Base-by-base conservation (phyloP, 176 grass and related monocot species). In the Oryza meyeriana region DNA sequence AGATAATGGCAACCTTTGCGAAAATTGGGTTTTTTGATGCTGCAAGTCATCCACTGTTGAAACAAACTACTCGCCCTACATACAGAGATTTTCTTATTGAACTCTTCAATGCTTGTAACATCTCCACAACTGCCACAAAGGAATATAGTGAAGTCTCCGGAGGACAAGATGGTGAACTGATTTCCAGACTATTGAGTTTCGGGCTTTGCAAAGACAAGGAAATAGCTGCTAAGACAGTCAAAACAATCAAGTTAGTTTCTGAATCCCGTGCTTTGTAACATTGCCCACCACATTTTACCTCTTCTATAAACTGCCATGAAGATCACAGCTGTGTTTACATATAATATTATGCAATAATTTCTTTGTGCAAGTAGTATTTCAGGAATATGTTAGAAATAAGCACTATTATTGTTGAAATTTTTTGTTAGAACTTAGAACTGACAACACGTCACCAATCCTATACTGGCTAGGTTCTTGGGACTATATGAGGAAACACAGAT, bases 201-300 rank as follows among this genome's bases (percentile, higher is more conserved):
- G 89, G 88, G 30, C 89, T 88, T 63, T 95, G 90, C 86, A 93
- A 87, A 86, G 87, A 91, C 47, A 86, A 88, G 73, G 77, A 86
- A 80, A 84, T 84, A 77, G 92, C 92, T 63, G 67, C 78, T 66
- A 95, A 82, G 85, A 90, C 93, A 36, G 68, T 88, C 31, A 95
- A 98, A 88, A 93, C 92, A 68, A 93, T 98, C 61, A 98, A 90
- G 95, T 95, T 81, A 91, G 82, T 88, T 74, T 70, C 32, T 84
- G 28, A 73, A 71, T 18, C 64, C 74, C 73, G 6, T 77, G 13
- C 35, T 81, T 39, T 38, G 27, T 8, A 10, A n/a, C 32, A 67
- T 59, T 69, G 18, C 20, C 20, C 29, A 59, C 3, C 8, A 44
- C 59, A 75, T 68, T 66, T 48, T 10, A 22, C 61, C 33, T 79